These are phyloP conservation scores for Aureobasidium subglaciale DNA, from an alignment of 2,329 filamentous ascomycete genomes.

Conservation along the genomic window DNA sequence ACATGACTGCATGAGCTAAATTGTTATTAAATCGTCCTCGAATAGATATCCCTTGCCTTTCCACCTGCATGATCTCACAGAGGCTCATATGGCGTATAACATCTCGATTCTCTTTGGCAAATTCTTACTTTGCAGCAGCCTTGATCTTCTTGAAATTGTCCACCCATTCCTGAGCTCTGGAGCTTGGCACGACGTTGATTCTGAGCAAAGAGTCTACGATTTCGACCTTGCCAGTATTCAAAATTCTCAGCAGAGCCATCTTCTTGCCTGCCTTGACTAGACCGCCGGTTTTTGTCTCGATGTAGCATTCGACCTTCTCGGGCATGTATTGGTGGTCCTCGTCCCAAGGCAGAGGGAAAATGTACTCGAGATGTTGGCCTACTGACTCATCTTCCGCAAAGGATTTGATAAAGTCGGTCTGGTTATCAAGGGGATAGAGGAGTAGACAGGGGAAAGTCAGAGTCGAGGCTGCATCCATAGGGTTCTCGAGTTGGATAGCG, in stretches of 20 bases:
- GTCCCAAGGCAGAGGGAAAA: slow-evolving; percentile 89
- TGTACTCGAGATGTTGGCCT: slow-evolving; percentile 71
- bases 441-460: slow-evolving; percentile 74
- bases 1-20: too few relatives aligned
- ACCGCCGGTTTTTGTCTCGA: slow-evolving; percentile 74
- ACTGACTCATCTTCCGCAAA: slow-evolving; percentile 73
- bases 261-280: slow-evolving; percentile 88
- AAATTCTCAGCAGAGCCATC: slow-evolving; percentile 64
- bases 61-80: too few relatives aligned
- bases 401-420: slow-evolving; percentile 86
- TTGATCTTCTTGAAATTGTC: slow-evolving; percentile 64
- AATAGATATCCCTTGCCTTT: too few relatives aligned
- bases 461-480: slow-evolving; percentile 62
- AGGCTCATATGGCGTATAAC: too few relatives aligned
- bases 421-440: slow-evolving; percentile 72
- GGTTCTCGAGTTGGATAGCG: slow-evolving; percentile 60
- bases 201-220: slow-evolving; percentile 78
- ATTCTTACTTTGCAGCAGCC: slow-evolving; percentile 1
- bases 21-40: too few relatives aligned
- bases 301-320: slow-evolving; percentile 71
- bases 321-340: slow-evolving; percentile 56
- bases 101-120: too few relatives aligned
- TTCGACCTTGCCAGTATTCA: slow-evolving; percentile 72
- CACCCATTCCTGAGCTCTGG: slow-evolving; percentile 66
- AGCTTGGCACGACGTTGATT: slow-evolving; percentile 73